Percentiles rank a stretch among this genome's conserved stretches.
Evolutionary conservation across 2,329 filamentous ascomycete genomes (phyloP).

Genomic region (Microsporum audouinii): DNA sequence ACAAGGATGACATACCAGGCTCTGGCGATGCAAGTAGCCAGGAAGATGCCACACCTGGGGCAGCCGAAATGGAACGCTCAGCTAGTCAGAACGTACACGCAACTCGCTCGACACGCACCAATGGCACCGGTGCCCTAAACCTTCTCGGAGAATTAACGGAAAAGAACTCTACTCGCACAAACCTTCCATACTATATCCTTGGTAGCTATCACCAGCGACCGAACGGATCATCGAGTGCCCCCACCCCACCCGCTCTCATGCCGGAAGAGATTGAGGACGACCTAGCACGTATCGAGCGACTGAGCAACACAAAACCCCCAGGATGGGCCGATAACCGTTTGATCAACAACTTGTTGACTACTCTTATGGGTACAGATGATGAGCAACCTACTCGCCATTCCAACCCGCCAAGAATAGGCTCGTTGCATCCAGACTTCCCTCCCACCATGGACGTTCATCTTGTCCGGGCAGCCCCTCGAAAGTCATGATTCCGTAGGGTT

Average conservation of each 20-base stretch:
- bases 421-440: constrained; percentile 36
- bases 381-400: not conserved
- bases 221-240: constrained; percentile 31
- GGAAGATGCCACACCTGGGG: constrained; percentile 33
- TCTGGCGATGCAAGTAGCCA: constrained; percentile 28
- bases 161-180: constrained; percentile 35
- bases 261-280: constrained; percentile 40
- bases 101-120: constrained; percentile 43
- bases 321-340: constrained; percentile 34
- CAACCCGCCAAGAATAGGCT: constrained; percentile 21
- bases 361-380: constrained; percentile 14
- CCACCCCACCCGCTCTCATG: constrained; percentile 34
- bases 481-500: not conserved
- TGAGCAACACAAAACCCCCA: constrained; percentile 26
- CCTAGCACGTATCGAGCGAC: constrained; percentile 30
- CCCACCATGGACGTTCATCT: constrained; percentile 34
- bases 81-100: constrained; percentile 46
- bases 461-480: constrained; percentile 23
- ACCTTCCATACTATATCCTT: constrained; percentile 37
- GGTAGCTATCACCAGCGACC: constrained; percentile 36
- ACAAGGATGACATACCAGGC: constrained; percentile 29
- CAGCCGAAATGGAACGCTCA: constrained; percentile 50
- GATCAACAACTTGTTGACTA: constrained; percentile 30
- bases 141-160: constrained; percentile 47
- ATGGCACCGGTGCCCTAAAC: constrained; percentile 42